Base-by-base conservation (phyloP, 1,284 basidiomycete species). In the Apiotrichum gracile region DNA sequence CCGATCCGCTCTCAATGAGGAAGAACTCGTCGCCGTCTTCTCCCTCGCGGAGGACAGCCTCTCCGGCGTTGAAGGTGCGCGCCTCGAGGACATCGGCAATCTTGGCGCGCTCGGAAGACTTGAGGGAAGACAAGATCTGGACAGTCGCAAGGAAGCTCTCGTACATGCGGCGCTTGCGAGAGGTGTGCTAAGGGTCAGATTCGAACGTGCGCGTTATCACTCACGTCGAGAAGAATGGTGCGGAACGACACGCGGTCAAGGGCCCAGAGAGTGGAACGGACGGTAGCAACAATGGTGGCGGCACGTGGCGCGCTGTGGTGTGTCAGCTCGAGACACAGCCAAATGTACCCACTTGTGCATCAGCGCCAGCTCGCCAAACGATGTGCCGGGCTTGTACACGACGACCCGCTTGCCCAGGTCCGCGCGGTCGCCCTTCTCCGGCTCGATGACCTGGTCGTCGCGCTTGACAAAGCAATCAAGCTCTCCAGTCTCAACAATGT, bases 211-310 rank as follows among this genome's bases (percentile, higher is more conserved):
- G 10, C 6, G 16, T 21, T 41, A 29, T 17, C 5, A 63, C 72
- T 67, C 50, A 73, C 72, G 72, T 89, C 89, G 56, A 96, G 81
- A 49, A 98, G 87, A 75, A 98, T 97, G n/a, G 91, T 94, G 38
- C 94, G 85, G 85, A 98, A 98, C 1, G 93, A 97, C 65, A 96
- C 91, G 50, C 94, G 87, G 77, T 98, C 94, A 55, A 98, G 80
- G 7, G 89, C 86, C 94, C 94, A 98, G 31, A 97, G 80, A 8
- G 87, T 91, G 48, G 88, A 92, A 0, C 82, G 77, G 51, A 88
- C 85, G 37, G 87, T 84, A 4, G 93, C 86, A 27, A 97, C 77
- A 45, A 98, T 91, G 3, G 91, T 91, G 5, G 96, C 94, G 6
- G 92, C 91, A 45, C 94, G 87, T 29, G 91, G 91, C 65, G 96